Evolutionary conservation across 345 rosid species (phyloP).

Genomic region (Salix viminalis): DNA sequence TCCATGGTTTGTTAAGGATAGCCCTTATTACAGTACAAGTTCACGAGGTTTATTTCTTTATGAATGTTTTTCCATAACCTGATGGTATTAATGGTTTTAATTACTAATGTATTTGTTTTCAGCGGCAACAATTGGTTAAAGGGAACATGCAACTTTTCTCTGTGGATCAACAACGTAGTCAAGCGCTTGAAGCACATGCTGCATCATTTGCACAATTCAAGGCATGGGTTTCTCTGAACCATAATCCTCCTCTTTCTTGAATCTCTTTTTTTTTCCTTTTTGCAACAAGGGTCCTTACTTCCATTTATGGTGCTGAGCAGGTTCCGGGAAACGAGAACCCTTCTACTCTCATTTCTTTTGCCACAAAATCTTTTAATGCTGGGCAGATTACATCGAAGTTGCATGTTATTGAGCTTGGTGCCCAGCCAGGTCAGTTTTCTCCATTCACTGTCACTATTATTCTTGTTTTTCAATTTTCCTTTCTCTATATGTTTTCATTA

Average conservation of each 20-base stretch:
- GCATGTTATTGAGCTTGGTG: conserved; percentile 97
- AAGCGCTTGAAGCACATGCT: conserved; percentile 99
- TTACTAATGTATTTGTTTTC: not conserved
- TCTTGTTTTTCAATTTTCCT: not conserved
- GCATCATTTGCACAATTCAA: conserved; percentile 91
- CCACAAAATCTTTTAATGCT: conserved; percentile 77
- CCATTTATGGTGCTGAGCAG: conserved; percentile 21
- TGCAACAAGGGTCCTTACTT: not conserved
- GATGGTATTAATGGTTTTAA: not conserved
- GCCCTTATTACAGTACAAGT: not conserved
- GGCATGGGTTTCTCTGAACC: conserved; percentile 26
- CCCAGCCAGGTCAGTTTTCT: conserved; percentile 73
- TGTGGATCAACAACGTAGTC: conserved; percentile 96
- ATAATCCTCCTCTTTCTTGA: not conserved
- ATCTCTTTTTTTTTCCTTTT: not conserved
- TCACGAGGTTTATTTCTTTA: not conserved
- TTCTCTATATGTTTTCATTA: not conserved
- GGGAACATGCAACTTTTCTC: conserved; percentile 96
- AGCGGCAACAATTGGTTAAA: conserved; percentile 89
- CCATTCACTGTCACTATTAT: not conserved
- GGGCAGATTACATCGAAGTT: conserved; percentile 90
- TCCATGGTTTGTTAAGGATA: not conserved
- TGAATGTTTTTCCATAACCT: not conserved
- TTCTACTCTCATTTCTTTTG: conserved; percentile 85
- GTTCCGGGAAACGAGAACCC: conserved; percentile 98